Base-by-base conservation (phyloP, 441 rosid species). In the Aleurites moluccanus region DNA sequence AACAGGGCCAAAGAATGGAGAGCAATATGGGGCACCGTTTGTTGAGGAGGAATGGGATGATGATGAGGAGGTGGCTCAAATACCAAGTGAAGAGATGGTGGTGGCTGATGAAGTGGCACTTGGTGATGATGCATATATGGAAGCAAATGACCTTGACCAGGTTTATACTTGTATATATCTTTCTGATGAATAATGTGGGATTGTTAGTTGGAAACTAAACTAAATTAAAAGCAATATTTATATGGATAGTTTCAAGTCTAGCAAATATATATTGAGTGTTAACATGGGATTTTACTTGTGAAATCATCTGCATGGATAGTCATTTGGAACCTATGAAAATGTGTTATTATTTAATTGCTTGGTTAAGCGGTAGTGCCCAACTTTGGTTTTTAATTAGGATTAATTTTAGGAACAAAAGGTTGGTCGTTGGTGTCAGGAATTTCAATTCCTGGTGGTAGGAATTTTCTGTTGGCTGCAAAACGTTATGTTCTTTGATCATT, bases 11-110 rank as follows among this genome's bases (percentile, higher is more conserved):
- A 96, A 96, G 87, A 96, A 96, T 62, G 99, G 99, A 15, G 99
- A 96, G 83, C 92, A 93, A 78, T 96, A 93, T 74, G 99, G 99
- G 60, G 99, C 99, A 16, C 99, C 99, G 0, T 96, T 88, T 79
- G 76, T 93, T 77, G 99, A 93, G 76, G 99, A 96, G 83, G 98
- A 93, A 69, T 96, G 98, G 99, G 97, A 93, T 66, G 86, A 88
- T 74, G 98, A 90, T 75, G 86, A 82, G 27, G 73, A 47, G 64
- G 85, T 83, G 71, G 83, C 81, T 44, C 59, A 84, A 27, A 79
- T 91, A 16, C 92, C 92, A 0, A 88, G 88, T 40, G 88, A 83
- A 84, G 90, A 84, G 67, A 76, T 78, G 70, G 79, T 65, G 64
- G 79, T 74, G 53, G 40, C 83, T 18, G 82, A 83, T 64, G 88